Base-by-base conservation (phyloP, 805 yeast species). In the Saccharomycodes ludwigii region DNA sequence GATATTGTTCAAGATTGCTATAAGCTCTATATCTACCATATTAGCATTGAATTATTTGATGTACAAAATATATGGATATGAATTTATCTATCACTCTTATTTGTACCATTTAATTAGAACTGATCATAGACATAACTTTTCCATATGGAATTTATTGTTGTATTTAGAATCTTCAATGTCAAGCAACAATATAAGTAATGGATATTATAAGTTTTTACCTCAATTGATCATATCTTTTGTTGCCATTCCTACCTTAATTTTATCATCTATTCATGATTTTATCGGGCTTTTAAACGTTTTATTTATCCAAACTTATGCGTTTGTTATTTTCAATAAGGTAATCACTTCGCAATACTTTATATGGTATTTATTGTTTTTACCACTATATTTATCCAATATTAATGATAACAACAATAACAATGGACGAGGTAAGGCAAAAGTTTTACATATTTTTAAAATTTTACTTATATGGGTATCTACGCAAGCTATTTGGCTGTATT, bases 71-170 rank as follows among this genome's bases (percentile, higher is more conserved):
- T 86, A 85, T 47, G 95, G 95, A 2, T 49, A 58, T 29, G 88
- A 82, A 40, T 88, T 77, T 48, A 37, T 91, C 9, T 61, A 71
- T 25, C 81, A 88, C 43, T 68, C 95, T 1, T 85, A 82, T 49
- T 48, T 84, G 4, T 86, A 88, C 50, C 98, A 88, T 53, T 58
- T 88, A 25, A 63, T 71, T 6, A 63, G 98, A 38, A 55, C 83
- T 4, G 98, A 91, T 52, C 98, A 91, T 54, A 71, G 98, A 29
- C 98, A 91, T 56, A 91, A 91, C 55, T 91, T 91, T 50, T 82
- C 95, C 4, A 62, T 86, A 2, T 91, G 86, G 68, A 81, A 86
- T 51, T 59, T 83, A 9, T 59, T 76, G 15, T 59, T 91, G 24
- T 80, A 79, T 51, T 71, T 68, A 48, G 66, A 67, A 28, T 75